Conservation (phyloP, 2,329 filamentous ascomycete species). For the Calonectria pseudoreteaudii region DNA sequence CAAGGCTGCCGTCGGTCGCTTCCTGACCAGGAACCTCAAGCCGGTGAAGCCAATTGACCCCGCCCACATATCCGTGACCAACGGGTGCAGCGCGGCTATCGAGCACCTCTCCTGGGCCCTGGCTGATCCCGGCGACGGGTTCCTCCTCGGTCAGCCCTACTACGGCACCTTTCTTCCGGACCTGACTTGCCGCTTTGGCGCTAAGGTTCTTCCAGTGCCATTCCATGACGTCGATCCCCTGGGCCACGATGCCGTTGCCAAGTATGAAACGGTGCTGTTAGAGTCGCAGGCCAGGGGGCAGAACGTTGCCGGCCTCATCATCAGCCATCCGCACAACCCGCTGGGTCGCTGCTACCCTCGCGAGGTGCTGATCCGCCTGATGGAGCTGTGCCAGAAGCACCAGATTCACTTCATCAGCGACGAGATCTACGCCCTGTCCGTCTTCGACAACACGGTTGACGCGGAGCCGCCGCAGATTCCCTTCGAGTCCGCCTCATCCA, state of each 20-base stretch:
- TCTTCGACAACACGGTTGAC: slow-evolving; percentile 56
- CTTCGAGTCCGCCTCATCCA: slow-evolving; percentile 60
- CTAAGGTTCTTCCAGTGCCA: slow-evolving; percentile 55
- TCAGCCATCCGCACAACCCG: slow-evolving; percentile 65
- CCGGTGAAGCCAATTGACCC: slow-evolving; percentile 44
- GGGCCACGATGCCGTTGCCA: slow-evolving; percentile 51
- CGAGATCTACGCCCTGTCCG: slow-evolving; percentile 64
- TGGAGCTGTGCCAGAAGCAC: slow-evolving; percentile 61
- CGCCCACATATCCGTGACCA: slow-evolving; percentile 51
- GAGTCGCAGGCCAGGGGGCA: slow-evolving; percentile 52
- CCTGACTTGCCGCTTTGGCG: slow-evolving; percentile 54
- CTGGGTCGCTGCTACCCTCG: slow-evolving; percentile 61
- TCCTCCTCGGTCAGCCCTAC: slow-evolving; percentile 57
- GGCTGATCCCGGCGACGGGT: slow-evolving; percentile 53
- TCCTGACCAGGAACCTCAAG: slow-evolving; percentile 50
- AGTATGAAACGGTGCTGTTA: slow-evolving; percentile 59
- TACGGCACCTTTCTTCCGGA: slow-evolving; percentile 63
- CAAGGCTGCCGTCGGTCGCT: slow-evolving; percentile 47
- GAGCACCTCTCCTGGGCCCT: slow-evolving; percentile 55
- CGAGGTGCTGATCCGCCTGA: slow-evolving; percentile 52
- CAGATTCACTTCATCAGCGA: slow-evolving; percentile 64
- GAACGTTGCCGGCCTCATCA: slow-evolving; percentile 59
- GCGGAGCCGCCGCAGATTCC: slow-evolving; percentile 37
- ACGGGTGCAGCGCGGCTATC: slow-evolving; percentile 55
- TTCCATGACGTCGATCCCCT: slow-evolving; percentile 60